Evolutionary conservation across 345 rosid genomes (phyloP), one percentile per base, ranked within the genome.

Genomic region (Mangifera indica): DNA sequence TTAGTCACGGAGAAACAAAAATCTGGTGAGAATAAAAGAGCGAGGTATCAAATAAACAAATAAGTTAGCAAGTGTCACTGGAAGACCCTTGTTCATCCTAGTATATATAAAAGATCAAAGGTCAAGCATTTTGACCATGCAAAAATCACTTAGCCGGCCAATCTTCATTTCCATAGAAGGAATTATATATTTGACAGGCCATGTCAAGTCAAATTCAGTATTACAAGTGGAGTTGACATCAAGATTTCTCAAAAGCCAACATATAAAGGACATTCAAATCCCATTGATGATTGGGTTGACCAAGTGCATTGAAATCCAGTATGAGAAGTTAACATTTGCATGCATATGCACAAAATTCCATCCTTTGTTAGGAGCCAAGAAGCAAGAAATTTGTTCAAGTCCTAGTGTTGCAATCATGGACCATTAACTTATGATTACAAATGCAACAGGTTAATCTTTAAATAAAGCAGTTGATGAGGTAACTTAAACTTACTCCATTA

Each of bases 401-500:
- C 40, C 62, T 62, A 18, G 34, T 73, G 48, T 18, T 49, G 57
- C 44, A 51, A 74, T 34, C 49, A 64, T 12, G 66, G 48, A 56
- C 60, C 63, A 60, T 45, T 42, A 58, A 44, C 25, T 52, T 34
- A 66, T 66, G 3, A 17, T 22, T 42, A 22, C 37, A 4, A 65
- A n/a, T 40, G 67, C 2, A 42, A 71, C 49, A 42, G 55, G 63
- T 22, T 7, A 42, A 55, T 3, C 17, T 26, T 15, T 49, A 49
- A 14, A 8, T 15, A 10, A 20, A 54, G 40, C 32, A 56, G 32
- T 4, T 26, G 3, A 7, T 29, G 59, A 29, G 26, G 63, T 24
- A 49, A 53, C 11, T 17, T 25, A 67, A 68, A 81, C 97, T 60
- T 84, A 92, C 97, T 92, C 97, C 97, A 92, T 92, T 34, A 88